Conservation (phyloP, 2,329 filamentous ascomycete species). For the Diaporthe sp. region DNA sequence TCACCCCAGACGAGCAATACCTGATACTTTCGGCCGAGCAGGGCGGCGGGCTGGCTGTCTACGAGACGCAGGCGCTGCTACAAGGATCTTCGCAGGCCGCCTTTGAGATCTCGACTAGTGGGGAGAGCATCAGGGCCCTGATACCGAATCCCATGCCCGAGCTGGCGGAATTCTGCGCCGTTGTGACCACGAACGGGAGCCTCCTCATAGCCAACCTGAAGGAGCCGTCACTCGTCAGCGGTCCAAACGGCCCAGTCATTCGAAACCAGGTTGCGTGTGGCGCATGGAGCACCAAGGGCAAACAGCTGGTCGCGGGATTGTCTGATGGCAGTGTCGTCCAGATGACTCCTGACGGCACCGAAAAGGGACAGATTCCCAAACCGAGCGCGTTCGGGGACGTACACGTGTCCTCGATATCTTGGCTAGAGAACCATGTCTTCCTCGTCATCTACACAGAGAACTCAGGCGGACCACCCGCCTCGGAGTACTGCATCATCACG, state of each 20-base stretch:
- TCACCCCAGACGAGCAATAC: conserved; percentile 90
- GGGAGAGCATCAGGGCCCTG: conserved; percentile 79
- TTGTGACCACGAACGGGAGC: conserved; percentile 85
- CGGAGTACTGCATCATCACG: conserved; percentile 84
- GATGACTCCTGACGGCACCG: conserved; percentile 84
- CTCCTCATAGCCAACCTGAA: conserved; percentile 87
- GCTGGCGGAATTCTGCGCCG: conserved; percentile 81
- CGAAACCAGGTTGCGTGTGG: conserved; percentile 84
- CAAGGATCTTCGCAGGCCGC: conserved; percentile 76
- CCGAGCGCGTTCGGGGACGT: conserved; percentile 77
- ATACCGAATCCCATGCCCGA: conserved; percentile 84
- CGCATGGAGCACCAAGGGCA: conserved; percentile 93
- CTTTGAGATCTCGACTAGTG: conserved; percentile 84
- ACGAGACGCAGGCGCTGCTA: conserved; percentile 78
- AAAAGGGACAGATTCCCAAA: conserved; percentile 83
- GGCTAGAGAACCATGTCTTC: conserved; percentile 91
- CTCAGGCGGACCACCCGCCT: conserved; percentile 70
- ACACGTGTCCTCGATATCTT: conserved; percentile 85
- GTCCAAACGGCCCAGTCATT: conserved; percentile 73
- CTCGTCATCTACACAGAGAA: conserved; percentile 82
- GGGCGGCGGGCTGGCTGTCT: conserved; percentile 86
- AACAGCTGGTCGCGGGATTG: conserved; percentile 90
- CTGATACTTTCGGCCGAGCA: conserved; percentile 86
- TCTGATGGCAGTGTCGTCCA: conserved; percentile 85
- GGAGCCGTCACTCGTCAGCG: conserved; percentile 70